Percentiles rank a stretch among this genome's conserved stretches.
Evolutionary conservation across 352 stramenopile genomes (phyloP).

Genomic region (Elongisporangium senticosum): DNA sequence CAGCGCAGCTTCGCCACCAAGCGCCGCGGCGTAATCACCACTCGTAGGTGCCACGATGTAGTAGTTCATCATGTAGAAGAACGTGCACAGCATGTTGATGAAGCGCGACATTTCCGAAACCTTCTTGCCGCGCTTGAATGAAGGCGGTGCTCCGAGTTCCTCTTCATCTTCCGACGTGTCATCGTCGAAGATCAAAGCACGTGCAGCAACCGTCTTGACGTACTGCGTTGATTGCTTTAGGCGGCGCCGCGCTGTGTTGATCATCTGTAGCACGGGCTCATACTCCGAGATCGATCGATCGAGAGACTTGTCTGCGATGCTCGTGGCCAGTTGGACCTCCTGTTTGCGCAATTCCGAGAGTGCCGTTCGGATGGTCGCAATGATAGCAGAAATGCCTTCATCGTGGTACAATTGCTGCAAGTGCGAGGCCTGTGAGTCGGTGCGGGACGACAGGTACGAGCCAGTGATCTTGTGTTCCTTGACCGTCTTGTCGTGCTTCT

Average conservation of each 20-base stretch:
- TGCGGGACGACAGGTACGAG: constrained; percentile 75
- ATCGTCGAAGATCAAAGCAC: constrained; percentile 76
- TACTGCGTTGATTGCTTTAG: constrained; percentile 82
- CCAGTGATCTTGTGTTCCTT: constrained; percentile 84
- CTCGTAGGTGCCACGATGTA: constrained; percentile 96
- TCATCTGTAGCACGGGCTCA: constrained; percentile 69
- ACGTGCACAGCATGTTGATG: constrained; percentile 94
- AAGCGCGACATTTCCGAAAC: constrained; percentile 63
- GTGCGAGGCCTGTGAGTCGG: constrained; percentile 78
- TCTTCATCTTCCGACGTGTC: constrained; percentile 84
- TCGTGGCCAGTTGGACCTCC: constrained; percentile 29
- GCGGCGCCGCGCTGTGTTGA: constrained; percentile 52
- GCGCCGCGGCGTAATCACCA: constrained; percentile 85
- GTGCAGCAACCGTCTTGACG: constrained; percentile 75
- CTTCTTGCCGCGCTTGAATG: constrained; percentile 44
- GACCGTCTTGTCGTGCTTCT: constrained; percentile 86
- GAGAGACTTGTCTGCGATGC: constrained; percentile 15
- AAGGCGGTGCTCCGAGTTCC: constrained; percentile 4
- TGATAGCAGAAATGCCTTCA: constrained; percentile 85
- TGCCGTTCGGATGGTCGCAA: constrained; percentile 69
- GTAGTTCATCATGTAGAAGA: constrained; percentile 99
- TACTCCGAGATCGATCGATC: constrained; percentile 65
- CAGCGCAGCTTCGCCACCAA: constrained; percentile 87
- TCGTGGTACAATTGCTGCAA: constrained; percentile 84
- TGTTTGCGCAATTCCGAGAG: constrained; percentile 51